Percentiles rank a stretch among this genome's conserved stretches.
phyloP scores from a whole-genome alignment of 1,284 basidiomycete species.

The Caloboletus inedulis region DNA sequence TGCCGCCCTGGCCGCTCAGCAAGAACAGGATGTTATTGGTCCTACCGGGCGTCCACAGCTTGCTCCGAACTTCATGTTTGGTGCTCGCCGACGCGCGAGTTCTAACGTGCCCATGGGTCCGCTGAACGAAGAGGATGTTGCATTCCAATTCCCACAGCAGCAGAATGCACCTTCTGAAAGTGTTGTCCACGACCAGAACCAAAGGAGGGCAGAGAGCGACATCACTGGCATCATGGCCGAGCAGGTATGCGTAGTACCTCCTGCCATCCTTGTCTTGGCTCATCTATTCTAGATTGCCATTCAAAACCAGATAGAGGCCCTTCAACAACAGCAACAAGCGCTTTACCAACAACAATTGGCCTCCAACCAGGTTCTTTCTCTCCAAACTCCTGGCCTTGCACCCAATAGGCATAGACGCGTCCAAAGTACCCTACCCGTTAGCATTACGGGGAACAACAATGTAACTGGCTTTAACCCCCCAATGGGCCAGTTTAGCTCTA shows the following conservation, averaged over 20 bases:
- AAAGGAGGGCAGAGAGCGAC: constrained; percentile 66
- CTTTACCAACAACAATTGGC: constrained; percentile 85
- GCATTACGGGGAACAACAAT: constrained; percentile 43
- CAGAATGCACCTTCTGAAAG: constrained; percentile 41
- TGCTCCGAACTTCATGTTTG: constrained; percentile 87
- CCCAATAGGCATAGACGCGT: constrained; percentile 82
- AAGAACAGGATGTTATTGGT: constrained; percentile 65
- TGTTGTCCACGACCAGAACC: constrained; percentile 40
- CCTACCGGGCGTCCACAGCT: constrained; percentile 84
- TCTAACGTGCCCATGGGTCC: constrained; percentile 57
- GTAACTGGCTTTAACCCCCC: constrained; percentile 52
- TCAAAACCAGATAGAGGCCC: constrained; percentile 86
- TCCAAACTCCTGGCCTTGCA: constrained; percentile 66
- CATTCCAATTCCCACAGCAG: constrained; percentile 82
- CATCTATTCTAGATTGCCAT: constrained; percentile 68
- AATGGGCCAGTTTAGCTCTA: constrained; percentile 66
- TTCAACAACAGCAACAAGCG: constrained; percentile 87
- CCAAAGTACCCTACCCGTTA: constrained; percentile 78
- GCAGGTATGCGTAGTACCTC: constrained; percentile 53
- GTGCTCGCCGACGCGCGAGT: constrained; percentile 59
- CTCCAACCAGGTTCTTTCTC: constrained; percentile 68
- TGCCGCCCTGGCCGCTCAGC: constrained; percentile 78
- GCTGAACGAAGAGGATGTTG: constrained; percentile 72
- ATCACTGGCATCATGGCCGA: constrained; percentile 86
- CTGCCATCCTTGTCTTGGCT: constrained; percentile 8